Conservation (phyloP, 192 early-diverging fungal species). For the Coemansia sp. region DNA sequence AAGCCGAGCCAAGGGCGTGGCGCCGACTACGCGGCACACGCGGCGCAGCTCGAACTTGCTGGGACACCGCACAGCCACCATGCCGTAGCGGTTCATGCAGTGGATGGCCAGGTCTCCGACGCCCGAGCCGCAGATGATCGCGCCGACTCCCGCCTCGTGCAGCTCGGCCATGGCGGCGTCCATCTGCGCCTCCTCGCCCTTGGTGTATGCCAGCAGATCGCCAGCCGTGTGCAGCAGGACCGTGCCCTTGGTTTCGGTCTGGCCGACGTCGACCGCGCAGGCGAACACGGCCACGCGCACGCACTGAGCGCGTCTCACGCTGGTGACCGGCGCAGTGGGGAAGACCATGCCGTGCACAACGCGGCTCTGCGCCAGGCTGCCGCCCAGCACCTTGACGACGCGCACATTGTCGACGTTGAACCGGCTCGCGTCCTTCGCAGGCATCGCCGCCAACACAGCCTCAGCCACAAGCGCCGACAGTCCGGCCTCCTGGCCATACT, state of each 20-base stretch:
- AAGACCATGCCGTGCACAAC: constrained; percentile 98
- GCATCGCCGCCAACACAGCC: constrained; percentile 89
- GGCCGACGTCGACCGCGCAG: constrained; percentile 88
- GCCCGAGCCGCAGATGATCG: constrained; percentile 86
- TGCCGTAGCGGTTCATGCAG: constrained; percentile 90
- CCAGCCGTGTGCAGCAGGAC: constrained; percentile 95
- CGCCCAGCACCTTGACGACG: constrained; percentile 97
- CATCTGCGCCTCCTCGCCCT: constrained; percentile 93
- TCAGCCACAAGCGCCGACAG: constrained; percentile 81
- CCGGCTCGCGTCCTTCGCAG: constrained; percentile 72
- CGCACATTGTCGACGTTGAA: constrained; percentile 97
- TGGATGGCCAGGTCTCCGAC: constrained; percentile 95
- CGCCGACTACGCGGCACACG: constrained; percentile 90
- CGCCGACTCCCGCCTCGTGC: constrained; percentile 89
- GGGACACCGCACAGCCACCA: constrained; percentile 88
- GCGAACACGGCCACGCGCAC: constrained; percentile 96
- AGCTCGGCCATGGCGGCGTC: constrained; percentile 87
- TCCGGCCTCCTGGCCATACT: constrained; percentile 94
- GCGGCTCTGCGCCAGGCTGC: constrained; percentile 81
- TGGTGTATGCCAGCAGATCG: constrained; percentile 96
- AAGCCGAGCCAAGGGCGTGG: constrained; percentile 89
- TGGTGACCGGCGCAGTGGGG: constrained; percentile 87
- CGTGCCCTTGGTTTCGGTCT: constrained; percentile 99
- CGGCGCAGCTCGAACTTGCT: constrained; percentile 97
- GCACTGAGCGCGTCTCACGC: constrained; percentile 68